These are phyloP conservation scores for Fusarium sp. DNA, from an alignment of 2,329 filamentous ascomycete species.

Conservation along the genomic window DNA sequence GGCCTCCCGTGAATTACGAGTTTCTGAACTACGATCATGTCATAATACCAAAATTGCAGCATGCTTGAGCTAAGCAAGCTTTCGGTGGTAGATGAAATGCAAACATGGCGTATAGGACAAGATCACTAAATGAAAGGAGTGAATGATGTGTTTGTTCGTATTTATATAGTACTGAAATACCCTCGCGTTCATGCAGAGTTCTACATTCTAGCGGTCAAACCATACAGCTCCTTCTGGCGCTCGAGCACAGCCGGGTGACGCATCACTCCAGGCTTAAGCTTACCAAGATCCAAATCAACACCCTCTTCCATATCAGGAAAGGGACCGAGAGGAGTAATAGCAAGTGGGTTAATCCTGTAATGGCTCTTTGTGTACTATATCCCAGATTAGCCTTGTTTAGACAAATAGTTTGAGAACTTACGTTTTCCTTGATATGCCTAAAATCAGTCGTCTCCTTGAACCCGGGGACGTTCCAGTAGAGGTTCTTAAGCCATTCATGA, in stretches of 20 bases:
- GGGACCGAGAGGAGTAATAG: constrained; percentile 46
- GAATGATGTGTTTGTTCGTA: rapidly evolving
- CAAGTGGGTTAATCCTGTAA: constrained; percentile 44
- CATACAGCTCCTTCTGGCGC: constrained; percentile 43
- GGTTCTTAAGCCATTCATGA: constrained; percentile 74
- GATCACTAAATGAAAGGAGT: no score
- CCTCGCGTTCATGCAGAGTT: background rate
- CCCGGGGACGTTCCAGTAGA: constrained; percentile 74
- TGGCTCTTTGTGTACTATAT: constrained; percentile 47
- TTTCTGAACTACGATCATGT: background rate
- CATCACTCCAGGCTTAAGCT: constrained; percentile 39
- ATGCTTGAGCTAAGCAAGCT: no score
- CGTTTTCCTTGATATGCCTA: constrained; percentile 74
- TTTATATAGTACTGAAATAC: background rate
- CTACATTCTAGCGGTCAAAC: background rate
- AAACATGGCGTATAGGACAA: no score
- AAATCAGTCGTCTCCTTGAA: constrained; percentile 72
- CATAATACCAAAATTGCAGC: no score
- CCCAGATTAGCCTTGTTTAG: background rate
- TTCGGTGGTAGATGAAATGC: no score
- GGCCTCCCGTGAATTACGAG: rapidly evolving
- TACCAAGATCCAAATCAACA: constrained; percentile 36
- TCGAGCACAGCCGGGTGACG: constrained; percentile 43
- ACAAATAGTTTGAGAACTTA: background rate
- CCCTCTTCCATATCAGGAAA: constrained; percentile 44